Evolutionary conservation across 768 basidiomycete genomes (phyloP).

Genomic region (Harrya chromipes): DNA sequence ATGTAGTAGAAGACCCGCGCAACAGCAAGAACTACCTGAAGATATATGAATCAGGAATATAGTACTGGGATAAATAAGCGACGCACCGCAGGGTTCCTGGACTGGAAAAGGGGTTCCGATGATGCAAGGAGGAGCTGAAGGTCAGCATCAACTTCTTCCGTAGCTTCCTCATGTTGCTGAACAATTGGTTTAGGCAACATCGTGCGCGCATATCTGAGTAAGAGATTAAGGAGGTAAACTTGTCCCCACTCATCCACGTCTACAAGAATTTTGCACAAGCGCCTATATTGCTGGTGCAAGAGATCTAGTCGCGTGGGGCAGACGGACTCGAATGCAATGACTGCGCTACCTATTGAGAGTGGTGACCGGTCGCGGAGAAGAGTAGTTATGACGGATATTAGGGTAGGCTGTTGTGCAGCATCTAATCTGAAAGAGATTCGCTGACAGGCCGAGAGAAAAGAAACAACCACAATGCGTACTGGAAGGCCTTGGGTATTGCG

Average conservation of each 20-base stretch:
- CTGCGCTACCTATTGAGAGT: constrained; percentile 81
- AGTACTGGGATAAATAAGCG: not conserved
- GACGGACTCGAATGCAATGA: constrained; percentile 82
- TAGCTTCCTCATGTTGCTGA: constrained; percentile 27
- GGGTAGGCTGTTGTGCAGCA: constrained; percentile 60
- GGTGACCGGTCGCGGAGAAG: constrained; percentile 76
- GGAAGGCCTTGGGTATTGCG: constrained; percentile 83
- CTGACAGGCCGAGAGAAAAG: not conserved
- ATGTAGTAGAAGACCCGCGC: constrained; percentile 73
- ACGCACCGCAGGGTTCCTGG: constrained; percentile 82
- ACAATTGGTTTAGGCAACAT: constrained; percentile 71
- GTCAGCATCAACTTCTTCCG: constrained; percentile 73
- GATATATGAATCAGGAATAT: not conserved
- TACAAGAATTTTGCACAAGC: constrained; percentile 76
- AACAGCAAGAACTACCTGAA: constrained; percentile 77
- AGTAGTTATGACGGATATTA: constrained; percentile 65
- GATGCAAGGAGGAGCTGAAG: constrained; percentile 69
- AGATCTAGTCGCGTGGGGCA: constrained; percentile 86
- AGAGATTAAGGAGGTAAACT: constrained; percentile 69
- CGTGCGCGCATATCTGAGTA: constrained; percentile 76
- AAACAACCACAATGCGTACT: constrained; percentile 43
- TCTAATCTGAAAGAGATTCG: constrained; percentile 57
- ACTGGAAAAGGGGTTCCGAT: constrained; percentile 77
- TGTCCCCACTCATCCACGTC: constrained; percentile 99
- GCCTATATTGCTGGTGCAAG: constrained; percentile 83